Conservation (phyloP, 2,329 filamentous ascomycete species). For the Beauveria varroae region DNA sequence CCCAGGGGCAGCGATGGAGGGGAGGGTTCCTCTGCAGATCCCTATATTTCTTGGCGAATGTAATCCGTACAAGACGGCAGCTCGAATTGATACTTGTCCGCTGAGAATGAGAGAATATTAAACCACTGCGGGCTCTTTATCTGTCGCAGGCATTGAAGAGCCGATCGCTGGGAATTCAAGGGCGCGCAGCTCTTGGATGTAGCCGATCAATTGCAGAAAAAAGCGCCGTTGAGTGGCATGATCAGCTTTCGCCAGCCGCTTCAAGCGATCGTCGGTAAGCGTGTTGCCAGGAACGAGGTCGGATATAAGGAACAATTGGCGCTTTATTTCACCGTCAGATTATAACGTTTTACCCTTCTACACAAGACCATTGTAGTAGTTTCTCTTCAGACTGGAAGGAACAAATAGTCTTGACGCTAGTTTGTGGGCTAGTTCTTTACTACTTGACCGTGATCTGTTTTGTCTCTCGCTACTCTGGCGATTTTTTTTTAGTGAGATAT, state of each 20-base stretch:
- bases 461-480: too few species aligned
- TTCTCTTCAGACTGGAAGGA: too few species aligned
- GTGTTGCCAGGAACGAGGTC: background rate
- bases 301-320: background rate
- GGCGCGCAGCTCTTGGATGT: background rate
- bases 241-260: background rate
- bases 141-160: background rate
- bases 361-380: too few species aligned
- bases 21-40: too few species aligned
- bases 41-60: background rate
- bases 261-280: background rate
- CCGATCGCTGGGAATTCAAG: background rate
- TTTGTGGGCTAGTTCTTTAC: too few species aligned
- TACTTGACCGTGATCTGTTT: too few species aligned
- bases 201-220: background rate
- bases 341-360: too few species aligned
- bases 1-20: too few species aligned
- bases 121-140: background rate
- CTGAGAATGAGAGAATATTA: background rate
- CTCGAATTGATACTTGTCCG: background rate
- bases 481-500: too few species aligned
- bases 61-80: background rate
- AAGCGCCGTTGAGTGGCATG: background rate
- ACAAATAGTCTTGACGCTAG: too few species aligned
- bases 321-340: background rate